phyloP scores from a whole-genome alignment of 2,329 filamentous ascomycete species.

The Verticillium nonalfalfae region DNA sequence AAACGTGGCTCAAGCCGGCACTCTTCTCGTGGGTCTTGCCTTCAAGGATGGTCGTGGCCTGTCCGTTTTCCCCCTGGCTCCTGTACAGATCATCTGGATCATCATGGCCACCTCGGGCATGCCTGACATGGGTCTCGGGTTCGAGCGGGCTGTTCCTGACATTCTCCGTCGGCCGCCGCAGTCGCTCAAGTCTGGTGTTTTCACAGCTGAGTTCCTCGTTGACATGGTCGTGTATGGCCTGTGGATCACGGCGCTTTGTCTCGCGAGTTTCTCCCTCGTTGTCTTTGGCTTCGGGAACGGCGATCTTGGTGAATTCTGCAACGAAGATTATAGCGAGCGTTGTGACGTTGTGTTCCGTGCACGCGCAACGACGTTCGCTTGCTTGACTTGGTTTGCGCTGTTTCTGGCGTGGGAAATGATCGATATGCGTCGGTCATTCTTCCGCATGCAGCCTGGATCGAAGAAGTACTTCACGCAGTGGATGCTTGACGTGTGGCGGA shows the following conservation, averaged over 20 bases:
- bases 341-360: constrained; percentile 65
- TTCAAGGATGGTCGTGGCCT: constrained; percentile 61
- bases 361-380: constrained; percentile 67
- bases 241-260: constrained; percentile 60
- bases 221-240: constrained; percentile 65
- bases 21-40: constrained; percentile 62
- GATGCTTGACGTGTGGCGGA: constrained; percentile 62
- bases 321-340: constrained; percentile 43
- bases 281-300: constrained; percentile 53
- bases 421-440: constrained; percentile 66
- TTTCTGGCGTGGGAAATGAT: constrained; percentile 78
- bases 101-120: constrained; percentile 74
- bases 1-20: constrained; percentile 66
- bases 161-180: constrained; percentile 65
- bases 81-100: constrained; percentile 76
- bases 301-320: constrained; percentile 53
- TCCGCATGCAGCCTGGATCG: constrained; percentile 62
- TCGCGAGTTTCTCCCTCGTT: constrained; percentile 57
- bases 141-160: constrained; percentile 63
- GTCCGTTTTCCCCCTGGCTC: constrained; percentile 67
- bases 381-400: constrained; percentile 69
- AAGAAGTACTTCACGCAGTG: constrained; percentile 59
- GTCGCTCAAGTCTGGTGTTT: constrained; percentile 53
- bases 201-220: constrained; percentile 58
- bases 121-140: constrained; percentile 71